phyloP scores from a whole-genome alignment of 2,329 filamentous ascomycete species.

The Clathrospora elynae region DNA sequence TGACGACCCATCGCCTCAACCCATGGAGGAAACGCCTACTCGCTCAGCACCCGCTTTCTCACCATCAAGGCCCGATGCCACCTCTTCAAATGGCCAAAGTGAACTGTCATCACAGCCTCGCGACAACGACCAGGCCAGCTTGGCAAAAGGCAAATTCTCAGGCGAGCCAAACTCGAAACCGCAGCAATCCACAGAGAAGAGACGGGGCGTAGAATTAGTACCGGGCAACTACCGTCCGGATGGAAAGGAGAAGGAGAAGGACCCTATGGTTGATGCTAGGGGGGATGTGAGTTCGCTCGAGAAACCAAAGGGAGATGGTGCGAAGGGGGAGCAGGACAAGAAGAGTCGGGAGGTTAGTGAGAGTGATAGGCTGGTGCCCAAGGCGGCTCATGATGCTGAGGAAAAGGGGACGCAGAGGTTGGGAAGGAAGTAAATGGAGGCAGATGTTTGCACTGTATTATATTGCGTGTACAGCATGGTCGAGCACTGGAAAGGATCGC shows the following conservation, averaged over 20 bases:
- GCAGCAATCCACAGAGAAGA: background rate
- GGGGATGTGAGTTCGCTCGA: conserved; percentile 14
- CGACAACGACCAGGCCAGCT: conserved; percentile 9
- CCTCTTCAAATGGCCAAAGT: conserved; percentile 4
- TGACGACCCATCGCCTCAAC: conserved; percentile 20
- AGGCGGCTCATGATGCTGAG: conserved; percentile 56
- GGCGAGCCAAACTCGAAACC: conserved; percentile 16
- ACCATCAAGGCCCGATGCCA: background rate
- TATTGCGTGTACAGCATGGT: conserved; percentile 9
- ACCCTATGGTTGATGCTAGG: conserved; percentile 11
- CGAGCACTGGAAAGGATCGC: background rate
- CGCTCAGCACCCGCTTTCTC: conserved; percentile 2
- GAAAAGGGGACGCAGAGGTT: conserved; percentile 5
- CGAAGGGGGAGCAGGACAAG: conserved; percentile 5
- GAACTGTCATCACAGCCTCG: conserved; percentile 2
- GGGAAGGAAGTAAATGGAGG: conserved; percentile 5
- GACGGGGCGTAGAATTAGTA: background rate
- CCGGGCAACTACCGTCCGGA: no score
- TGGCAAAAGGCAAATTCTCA: conserved; percentile 11
- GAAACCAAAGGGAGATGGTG: conserved; percentile 3
- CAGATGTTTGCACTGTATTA: conserved; percentile 6
- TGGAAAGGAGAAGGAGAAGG: conserved; percentile 13
- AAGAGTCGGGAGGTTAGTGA: conserved; percentile 42
- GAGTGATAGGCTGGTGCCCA: conserved; percentile 55
- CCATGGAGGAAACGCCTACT: conserved; percentile 9